Base-by-base conservation (phyloP, 192 early-diverging fungal genomes). In the Martensiomyces pterosporus region DNA sequence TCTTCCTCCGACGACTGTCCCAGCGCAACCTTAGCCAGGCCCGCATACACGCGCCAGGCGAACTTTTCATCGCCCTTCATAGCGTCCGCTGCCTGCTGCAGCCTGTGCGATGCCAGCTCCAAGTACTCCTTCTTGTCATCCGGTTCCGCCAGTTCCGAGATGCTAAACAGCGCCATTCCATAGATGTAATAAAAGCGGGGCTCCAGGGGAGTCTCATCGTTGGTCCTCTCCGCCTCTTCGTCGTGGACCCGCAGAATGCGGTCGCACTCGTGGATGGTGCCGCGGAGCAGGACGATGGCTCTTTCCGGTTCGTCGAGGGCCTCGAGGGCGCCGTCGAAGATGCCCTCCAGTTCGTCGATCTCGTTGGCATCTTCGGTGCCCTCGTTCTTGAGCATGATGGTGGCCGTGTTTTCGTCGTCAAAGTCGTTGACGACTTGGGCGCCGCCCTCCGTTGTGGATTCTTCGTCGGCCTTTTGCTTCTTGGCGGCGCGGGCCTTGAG, bases 261-360 rank as follows among this genome's bases (percentile, higher is more conserved):
- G 51, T 82, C 81, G 53, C 81, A 75, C 44, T 82, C 81, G 43
- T 82, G 81, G 23, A 82, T 61, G 18, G 74, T 66, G 17, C 81
- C 81, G 17, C 81, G 76, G 32, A 80, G 64, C 19, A 80, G 56
- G 3, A 62, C 60, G 0, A 62, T 2, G 0, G 78, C 78, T 4
- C 54, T 59, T 15, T 79, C 75, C 12, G 55, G 46, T 3, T 55
- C 48, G 12, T 55, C 47, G 29, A 70, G 51, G 19, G 60, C 74
- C 8, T 49, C 64, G 32, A 75, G 36, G 3, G 80, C 80, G 48
- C 71, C 67, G 37, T 72, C 65, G 24, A 70, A 79, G 15, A 82
- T 67, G 0, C 72, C 59, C 39, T 74, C 72, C 16, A 82, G 66
- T 38, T 78, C 71, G 37, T 67, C 65, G 19, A 82, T 52, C 26